Evolutionary conservation across 257 asterid genomes (phyloP).

Genomic region (Solanum pimpinellifolium): DNA sequence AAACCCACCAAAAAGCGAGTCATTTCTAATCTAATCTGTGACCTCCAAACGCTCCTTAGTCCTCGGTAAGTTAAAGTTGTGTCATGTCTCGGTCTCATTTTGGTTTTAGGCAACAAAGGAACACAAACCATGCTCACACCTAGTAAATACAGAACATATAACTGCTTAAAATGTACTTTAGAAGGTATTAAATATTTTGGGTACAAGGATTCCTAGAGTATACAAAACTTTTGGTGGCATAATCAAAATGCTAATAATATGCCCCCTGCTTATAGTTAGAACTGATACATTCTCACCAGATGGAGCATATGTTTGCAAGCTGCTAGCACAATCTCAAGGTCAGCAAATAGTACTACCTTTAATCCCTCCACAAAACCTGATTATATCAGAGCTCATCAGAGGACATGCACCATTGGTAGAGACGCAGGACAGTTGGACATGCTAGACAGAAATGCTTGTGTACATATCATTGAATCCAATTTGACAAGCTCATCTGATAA

Average conservation of each 20-base stretch:
- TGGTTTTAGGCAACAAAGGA: background rate
- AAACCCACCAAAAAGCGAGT: background rate
- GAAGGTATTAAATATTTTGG: background rate
- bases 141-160: background rate
- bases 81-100: background rate
- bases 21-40: background rate
- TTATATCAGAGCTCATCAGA: background rate
- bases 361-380: background rate
- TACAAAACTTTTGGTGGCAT: background rate
- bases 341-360: background rate
- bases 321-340: background rate
- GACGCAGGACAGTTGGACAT: background rate
- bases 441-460: background rate
- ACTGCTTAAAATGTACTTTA: background rate
- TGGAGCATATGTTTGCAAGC: background rate
- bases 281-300: background rate
- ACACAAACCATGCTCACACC: background rate
- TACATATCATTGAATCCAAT: background rate
- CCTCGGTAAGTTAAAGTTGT: background rate
- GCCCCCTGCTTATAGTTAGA: background rate
- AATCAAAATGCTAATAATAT: background rate
- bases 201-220: background rate
- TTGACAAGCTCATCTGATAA: background rate
- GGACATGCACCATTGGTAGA: background rate
- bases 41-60: background rate